These are phyloP conservation scores for Lizonia empirigonia DNA, from an alignment of 2,329 filamentous ascomycete species.

Conservation along the genomic window DNA sequence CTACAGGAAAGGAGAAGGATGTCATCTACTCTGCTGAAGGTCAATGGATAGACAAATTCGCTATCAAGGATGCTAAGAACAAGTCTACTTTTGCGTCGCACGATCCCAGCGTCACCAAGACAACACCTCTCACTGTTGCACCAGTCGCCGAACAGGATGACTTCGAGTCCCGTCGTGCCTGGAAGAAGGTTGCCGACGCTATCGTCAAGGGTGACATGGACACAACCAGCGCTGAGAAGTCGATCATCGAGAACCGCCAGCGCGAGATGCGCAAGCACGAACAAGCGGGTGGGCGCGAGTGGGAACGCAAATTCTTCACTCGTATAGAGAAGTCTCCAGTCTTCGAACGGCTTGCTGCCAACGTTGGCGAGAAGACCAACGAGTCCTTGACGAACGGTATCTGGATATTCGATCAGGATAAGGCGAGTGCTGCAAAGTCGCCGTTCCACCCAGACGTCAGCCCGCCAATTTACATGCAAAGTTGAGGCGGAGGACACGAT, in stretches of 20 bases:
- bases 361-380: constrained; percentile 58
- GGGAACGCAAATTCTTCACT: constrained; percentile 85
- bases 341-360: constrained; percentile 56
- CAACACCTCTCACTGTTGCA: constrained; percentile 72
- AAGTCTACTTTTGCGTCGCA: constrained; percentile 53
- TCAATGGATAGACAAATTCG: constrained; percentile 86
- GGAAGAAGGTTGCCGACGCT: constrained; percentile 81
- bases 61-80: constrained; percentile 70
- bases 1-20: constrained; percentile 70
- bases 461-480: constrained; percentile 35
- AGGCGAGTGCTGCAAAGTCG: constrained; percentile 46
- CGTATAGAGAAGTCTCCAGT: constrained; percentile 47
- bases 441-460: constrained; percentile 38
- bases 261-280: constrained; percentile 76
- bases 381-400: constrained; percentile 71
- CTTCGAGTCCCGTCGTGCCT: constrained; percentile 85
- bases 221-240: constrained; percentile 76
- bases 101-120: constrained; percentile 54
- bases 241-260: constrained; percentile 88
- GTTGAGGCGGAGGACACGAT: background rate
- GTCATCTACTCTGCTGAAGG: constrained; percentile 81
- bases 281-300: constrained; percentile 72
- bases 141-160: constrained; percentile 81
- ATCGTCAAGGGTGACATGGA: constrained; percentile 87
- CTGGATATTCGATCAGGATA: constrained; percentile 69